A percentile compares a stretch with the other conserved stretches of the same genome.
These are phyloP conservation scores for Bipolaris zeicola DNA, from an alignment of 2,329 filamentous ascomycete genomes.

Conservation along the genomic window DNA sequence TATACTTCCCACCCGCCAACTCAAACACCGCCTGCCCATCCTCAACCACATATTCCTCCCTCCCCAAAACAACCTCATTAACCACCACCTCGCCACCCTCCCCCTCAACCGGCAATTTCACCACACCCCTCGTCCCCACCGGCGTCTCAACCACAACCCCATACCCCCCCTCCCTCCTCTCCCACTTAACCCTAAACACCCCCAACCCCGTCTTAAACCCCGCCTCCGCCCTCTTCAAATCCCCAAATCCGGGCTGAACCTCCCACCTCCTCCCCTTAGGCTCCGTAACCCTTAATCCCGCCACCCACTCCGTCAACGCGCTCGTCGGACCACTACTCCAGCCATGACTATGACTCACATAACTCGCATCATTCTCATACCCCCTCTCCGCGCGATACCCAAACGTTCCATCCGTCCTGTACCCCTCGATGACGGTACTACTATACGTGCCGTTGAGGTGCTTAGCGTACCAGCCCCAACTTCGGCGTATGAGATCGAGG, in stretches of 20 bases:
- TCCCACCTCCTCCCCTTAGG: conserved; percentile 31
- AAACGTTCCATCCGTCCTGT: conserved; percentile 46
- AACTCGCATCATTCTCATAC: conserved; percentile 42
- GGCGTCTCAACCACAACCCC: not conserved
- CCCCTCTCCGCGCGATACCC: conserved; percentile 42
- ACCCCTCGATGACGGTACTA: conserved; percentile 46
- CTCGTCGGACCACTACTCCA: conserved; percentile 41
- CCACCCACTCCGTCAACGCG: conserved; percentile 17
- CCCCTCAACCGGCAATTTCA: not conserved
- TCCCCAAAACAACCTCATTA: not conserved
- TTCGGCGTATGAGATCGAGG: conserved; percentile 36
- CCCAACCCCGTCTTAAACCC: conserved; percentile 28
- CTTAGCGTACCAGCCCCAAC: conserved; percentile 41
- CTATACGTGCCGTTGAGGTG: conserved; percentile 42
- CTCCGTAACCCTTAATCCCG: conserved; percentile 6
- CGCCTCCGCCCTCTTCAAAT: conserved; percentile 20
- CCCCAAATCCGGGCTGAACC: conserved; percentile 30
- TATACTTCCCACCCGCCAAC: not conserved
- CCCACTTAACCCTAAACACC: conserved; percentile 13
- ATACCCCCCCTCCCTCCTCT: not conserved
- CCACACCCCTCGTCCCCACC: not conserved
- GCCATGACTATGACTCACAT: conserved; percentile 45
- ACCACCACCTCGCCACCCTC: not conserved
- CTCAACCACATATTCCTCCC: not conserved
- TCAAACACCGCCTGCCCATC: not conserved